phyloP scores from a whole-genome alignment of 768 basidiomycete genomes.

The Psilocybe tampanensis region DNA sequence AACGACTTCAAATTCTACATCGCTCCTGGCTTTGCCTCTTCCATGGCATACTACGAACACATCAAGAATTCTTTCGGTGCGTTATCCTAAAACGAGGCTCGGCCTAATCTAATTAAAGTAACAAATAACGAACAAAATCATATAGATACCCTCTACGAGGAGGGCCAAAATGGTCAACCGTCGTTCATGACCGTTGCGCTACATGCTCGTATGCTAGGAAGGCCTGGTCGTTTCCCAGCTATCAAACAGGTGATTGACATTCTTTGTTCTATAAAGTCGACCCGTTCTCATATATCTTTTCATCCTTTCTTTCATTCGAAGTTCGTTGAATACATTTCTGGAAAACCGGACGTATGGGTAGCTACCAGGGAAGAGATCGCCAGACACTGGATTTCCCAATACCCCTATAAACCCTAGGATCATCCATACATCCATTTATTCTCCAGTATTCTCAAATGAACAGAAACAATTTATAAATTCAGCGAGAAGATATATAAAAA shows the following conservation, averaged over 20 bases:
- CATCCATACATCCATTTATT: neutral
- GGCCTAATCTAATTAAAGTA: too few relatives aligned
- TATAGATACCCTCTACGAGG: constrained; percentile 16
- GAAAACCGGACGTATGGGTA: constrained; percentile 14
- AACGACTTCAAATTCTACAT: constrained; percentile 22
- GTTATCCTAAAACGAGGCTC: neutral
- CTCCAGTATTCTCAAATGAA: neutral
- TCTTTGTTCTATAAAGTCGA: neutral
- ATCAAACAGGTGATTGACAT: constrained; percentile 11
- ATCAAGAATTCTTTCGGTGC: constrained; percentile 14
- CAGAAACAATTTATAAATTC: too few relatives aligned
- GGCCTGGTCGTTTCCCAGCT: constrained; percentile 17
- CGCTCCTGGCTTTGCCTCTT: constrained; percentile 17
- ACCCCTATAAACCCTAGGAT: constrained; percentile 7
- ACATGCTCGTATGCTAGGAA: constrained; percentile 17
- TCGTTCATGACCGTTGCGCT: constrained; percentile 16
- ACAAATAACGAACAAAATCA: neutral
- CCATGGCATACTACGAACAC: constrained; percentile 19
- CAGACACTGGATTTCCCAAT: constrained; percentile 15
- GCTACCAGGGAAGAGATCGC: constrained; percentile 18
- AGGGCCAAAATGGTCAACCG: constrained; percentile 15
- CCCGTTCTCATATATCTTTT: neutral
- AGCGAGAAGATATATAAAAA: too few relatives aligned
- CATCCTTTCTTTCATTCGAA: neutral
- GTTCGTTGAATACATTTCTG: constrained; percentile 15